Evolutionary conservation across 352 stramenopile genomes (phyloP).

Genomic region (Pythium guiyangense): DNA sequence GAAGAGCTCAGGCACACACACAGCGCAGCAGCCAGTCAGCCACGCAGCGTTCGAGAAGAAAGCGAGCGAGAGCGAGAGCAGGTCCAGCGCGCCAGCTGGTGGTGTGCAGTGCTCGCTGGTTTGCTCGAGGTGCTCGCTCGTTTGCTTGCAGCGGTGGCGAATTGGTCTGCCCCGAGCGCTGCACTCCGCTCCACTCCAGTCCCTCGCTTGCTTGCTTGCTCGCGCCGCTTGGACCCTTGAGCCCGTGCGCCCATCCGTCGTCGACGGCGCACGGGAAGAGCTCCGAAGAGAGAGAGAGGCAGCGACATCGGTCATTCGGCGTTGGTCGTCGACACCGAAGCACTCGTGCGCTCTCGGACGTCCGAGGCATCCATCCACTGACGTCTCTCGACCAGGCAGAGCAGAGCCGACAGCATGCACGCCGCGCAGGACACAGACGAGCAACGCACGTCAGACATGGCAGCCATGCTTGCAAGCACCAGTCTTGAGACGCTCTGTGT

Average conservation of each 20-base stretch:
- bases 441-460: not conserved
- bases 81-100: slow-evolving; percentile 10
- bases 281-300: slow-evolving; percentile 3
- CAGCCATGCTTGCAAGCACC: not conserved
- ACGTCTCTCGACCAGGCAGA: not conserved
- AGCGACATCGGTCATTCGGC: not conserved
- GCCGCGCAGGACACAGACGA: too few species aligned
- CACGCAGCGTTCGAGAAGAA: slow-evolving; percentile 10
- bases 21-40: not conserved
- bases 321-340: too few species aligned
- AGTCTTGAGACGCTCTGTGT: not conserved
- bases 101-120: slow-evolving; percentile 4
- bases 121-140: too few species aligned
- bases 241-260: not conserved
- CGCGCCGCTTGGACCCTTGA: too few species aligned
- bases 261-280: not conserved
- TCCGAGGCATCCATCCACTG: not conserved
- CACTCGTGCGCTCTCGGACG: too few species aligned
- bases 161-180: not conserved
- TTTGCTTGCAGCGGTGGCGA: too few species aligned
- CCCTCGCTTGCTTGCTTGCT: too few species aligned
- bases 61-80: slow-evolving; percentile 4
- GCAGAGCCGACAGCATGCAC: too few species aligned
- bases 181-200: slow-evolving; percentile 1
- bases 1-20: not conserved